Conservation (phyloP, 1,284 basidiomycete genomes). For the Ceratobasidium theobromae region DNA sequence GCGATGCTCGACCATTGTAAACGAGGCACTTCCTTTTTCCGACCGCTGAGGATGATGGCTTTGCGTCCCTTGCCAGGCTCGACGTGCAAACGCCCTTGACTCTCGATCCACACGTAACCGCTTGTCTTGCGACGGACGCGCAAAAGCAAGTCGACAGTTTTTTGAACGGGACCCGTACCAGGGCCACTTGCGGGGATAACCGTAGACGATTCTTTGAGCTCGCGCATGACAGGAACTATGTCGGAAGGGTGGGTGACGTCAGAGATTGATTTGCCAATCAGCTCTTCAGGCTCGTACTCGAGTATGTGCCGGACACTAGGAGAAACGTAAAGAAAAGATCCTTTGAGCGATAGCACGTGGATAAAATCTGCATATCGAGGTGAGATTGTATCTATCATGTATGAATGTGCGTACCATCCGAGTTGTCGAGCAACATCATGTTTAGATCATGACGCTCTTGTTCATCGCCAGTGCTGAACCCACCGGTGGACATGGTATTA, state of each 20-base stretch:
- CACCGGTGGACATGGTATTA: conserved; percentile 36
- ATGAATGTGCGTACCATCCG: conserved; percentile 43
- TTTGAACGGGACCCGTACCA: conserved; percentile 40
- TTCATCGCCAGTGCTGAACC: conserved; percentile 38
- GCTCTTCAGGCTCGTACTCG: conserved; percentile 79
- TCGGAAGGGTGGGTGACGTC: conserved; percentile 88
- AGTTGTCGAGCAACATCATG: conserved; percentile 66
- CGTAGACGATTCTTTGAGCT: conserved; percentile 75
- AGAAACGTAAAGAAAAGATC: conserved; percentile 89
- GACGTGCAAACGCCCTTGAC: conserved; percentile 78
- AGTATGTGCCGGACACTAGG: conserved; percentile 74
- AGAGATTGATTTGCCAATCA: conserved; percentile 73
- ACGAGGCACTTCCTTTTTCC: conserved; percentile 65
- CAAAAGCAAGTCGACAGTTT: conserved; percentile 74
- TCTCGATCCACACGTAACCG: conserved; percentile 83
- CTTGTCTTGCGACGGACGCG: conserved; percentile 66
- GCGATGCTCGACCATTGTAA: conserved; percentile 62
- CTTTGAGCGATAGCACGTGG: conserved; percentile 89
- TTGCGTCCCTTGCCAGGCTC: conserved; percentile 90
- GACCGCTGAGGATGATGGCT: conserved; percentile 79
- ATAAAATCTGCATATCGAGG: conserved; percentile 68
- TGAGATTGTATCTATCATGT: not conserved
- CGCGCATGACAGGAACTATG: conserved; percentile 86
- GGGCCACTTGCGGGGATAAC: conserved; percentile 39
- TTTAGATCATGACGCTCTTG: conserved; percentile 54